Evolutionary conservation across 805 yeast genomes (phyloP).

Genomic region (Ogataea sp.): DNA sequence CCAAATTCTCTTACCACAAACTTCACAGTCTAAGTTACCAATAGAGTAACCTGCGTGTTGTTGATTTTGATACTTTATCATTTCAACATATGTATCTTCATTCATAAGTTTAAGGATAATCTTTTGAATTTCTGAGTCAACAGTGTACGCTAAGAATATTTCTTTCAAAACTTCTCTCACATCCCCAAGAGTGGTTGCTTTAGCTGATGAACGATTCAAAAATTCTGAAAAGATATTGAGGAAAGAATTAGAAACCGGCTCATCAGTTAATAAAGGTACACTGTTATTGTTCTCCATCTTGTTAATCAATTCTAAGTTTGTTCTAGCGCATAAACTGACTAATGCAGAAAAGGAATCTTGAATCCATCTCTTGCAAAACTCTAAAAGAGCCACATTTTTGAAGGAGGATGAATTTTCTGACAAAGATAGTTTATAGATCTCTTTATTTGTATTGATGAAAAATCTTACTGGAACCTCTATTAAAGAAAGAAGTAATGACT

Average conservation of each 20-base stretch:
- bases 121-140: slow-evolving; percentile 50
- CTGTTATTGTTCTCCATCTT: background rate
- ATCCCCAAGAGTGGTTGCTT: slow-evolving; percentile 48
- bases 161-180: slow-evolving; percentile 54
- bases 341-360: slow-evolving; percentile 35
- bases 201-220: slow-evolving; percentile 38
- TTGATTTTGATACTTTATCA: slow-evolving; percentile 32
- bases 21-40: slow-evolving; percentile 51
- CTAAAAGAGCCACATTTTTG: slow-evolving; percentile 12
- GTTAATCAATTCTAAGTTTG: background rate
- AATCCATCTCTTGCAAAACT: slow-evolving; percentile 28
- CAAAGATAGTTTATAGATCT: background rate
- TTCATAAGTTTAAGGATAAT: slow-evolving; percentile 48
- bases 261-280: background rate
- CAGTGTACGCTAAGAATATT: slow-evolving; percentile 53
- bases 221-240: slow-evolving; percentile 47
- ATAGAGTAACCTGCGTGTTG: slow-evolving; percentile 58
- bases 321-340: slow-evolving; percentile 19
- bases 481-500: slow-evolving; percentile 30
- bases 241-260: slow-evolving; percentile 30
- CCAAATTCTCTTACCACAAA: slow-evolving; percentile 69
- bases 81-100: slow-evolving; percentile 41
- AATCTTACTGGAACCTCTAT: slow-evolving; percentile 30
- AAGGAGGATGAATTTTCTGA: background rate
- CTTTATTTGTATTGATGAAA: slow-evolving; percentile 21